phyloP scores from a whole-genome alignment of 2,329 filamentous ascomycete species.

The Fusarium hostae region DNA sequence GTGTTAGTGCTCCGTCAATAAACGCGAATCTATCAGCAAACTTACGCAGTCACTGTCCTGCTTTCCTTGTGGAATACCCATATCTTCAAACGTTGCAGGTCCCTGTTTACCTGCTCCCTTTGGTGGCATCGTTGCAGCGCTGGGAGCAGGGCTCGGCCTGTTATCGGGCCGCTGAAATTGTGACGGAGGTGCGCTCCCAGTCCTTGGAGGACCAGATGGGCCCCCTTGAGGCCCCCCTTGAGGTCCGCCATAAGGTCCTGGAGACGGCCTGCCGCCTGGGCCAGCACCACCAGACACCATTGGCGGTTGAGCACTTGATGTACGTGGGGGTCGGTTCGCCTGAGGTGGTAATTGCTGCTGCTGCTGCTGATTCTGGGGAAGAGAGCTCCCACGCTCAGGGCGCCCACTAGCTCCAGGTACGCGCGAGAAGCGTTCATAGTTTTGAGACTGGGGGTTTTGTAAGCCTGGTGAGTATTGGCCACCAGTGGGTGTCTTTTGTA shows the following conservation, averaged over 20 bases:
- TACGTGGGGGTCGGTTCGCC: constrained; percentile 35
- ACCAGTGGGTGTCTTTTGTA: constrained; percentile 43
- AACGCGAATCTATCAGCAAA: constrained; percentile 35
- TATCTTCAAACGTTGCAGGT: constrained; percentile 96
- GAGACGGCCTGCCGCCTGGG: constrained; percentile 40
- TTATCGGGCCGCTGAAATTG: constrained; percentile 44
- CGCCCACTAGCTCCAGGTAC: constrained; percentile 47
- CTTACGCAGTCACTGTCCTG: constrained; percentile 91
- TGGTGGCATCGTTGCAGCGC: constrained; percentile 52
- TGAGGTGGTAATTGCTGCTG: constrained; percentile 20
- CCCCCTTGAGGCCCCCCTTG: constrained; percentile 30
- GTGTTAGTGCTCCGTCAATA: neutral
- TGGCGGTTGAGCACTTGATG: constrained; percentile 38
- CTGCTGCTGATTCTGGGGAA: constrained; percentile 41
- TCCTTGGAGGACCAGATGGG: constrained; percentile 42
- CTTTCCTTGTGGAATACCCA: constrained; percentile 90
- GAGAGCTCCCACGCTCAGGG: constrained; percentile 50
- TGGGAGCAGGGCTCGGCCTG: constrained; percentile 47
- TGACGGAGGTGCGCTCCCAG: constrained; percentile 53
- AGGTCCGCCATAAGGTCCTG: constrained; percentile 33
- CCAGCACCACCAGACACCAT: constrained; percentile 34
- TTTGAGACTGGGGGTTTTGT: constrained; percentile 35
- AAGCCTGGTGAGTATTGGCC: constrained; percentile 38
- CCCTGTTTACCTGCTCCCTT: constrained; percentile 68
- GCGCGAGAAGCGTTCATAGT: constrained; percentile 48